Conservation (phyloP, 2,329 filamentous ascomycete genomes). For the Xylaria sp. region DNA sequence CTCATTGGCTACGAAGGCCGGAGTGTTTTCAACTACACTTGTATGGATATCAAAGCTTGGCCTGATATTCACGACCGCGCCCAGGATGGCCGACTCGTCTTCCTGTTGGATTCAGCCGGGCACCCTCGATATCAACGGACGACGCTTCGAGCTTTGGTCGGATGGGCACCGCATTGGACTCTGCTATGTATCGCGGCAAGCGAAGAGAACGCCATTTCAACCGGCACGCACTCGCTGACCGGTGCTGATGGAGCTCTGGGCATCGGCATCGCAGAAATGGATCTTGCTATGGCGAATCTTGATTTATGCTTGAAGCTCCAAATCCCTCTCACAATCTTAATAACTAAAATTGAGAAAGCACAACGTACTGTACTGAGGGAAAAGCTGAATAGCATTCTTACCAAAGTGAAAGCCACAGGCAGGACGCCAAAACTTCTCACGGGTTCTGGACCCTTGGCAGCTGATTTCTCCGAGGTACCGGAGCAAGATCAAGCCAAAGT, state of each 20-base stretch:
- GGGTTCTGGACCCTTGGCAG: slow-evolving; percentile 54
- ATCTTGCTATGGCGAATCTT: slow-evolving; percentile 82
- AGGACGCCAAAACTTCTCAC: slow-evolving; percentile 79
- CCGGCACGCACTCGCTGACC: slow-evolving; percentile 57
- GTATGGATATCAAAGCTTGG: slow-evolving; percentile 90
- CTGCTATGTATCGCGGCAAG: slow-evolving; percentile 88
- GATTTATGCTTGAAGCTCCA: slow-evolving; percentile 84
- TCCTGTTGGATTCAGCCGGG: slow-evolving; percentile 91
- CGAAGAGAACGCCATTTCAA: slow-evolving; percentile 62
- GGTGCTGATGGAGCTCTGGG: slow-evolving; percentile 61
- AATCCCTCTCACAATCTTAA: slow-evolving; percentile 80
- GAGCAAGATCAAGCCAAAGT: slow-evolving; percentile 67
- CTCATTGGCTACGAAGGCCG: slow-evolving; percentile 80
- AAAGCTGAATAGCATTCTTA: slow-evolving; percentile 77
- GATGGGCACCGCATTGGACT: slow-evolving; percentile 96
- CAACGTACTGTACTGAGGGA: slow-evolving; percentile 75
- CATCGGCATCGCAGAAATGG: slow-evolving; percentile 65
- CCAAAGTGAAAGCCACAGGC: slow-evolving; percentile 78
- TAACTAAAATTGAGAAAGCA: slow-evolving; percentile 92
- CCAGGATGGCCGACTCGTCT: slow-evolving; percentile 78
- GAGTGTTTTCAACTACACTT: slow-evolving; percentile 82
- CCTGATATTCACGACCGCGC: slow-evolving; percentile 88
- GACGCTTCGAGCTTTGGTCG: slow-evolving; percentile 87
- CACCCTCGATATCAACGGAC: slow-evolving; percentile 90
- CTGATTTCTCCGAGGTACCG: slow-evolving; percentile 67